These are phyloP conservation scores for Teratosphaeria destructans DNA, from an alignment of 2,329 filamentous ascomycete genomes.

Conservation along the genomic window DNA sequence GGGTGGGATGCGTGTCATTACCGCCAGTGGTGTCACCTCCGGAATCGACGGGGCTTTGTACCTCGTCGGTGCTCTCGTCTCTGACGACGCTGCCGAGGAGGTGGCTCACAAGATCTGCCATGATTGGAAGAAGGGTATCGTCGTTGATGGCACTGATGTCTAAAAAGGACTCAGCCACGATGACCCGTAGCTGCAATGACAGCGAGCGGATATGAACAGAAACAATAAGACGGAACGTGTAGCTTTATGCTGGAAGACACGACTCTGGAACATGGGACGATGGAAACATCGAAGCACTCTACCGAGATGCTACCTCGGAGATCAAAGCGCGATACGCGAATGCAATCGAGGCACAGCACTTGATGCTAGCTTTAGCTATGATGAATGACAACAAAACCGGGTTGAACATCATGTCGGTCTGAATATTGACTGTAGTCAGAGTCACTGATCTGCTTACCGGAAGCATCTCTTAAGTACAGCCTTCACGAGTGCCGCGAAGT, in stretches of 20 bases:
- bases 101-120: constrained; percentile 68
- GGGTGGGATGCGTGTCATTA: constrained; percentile 61
- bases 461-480: too few relatives aligned
- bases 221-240: not conserved
- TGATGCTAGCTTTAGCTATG: not conserved
- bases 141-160: constrained; percentile 76
- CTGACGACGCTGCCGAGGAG: constrained; percentile 64
- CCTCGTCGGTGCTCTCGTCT: constrained; percentile 72
- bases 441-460: too few relatives aligned
- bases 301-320: constrained; percentile 1
- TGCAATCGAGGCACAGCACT: not conserved
- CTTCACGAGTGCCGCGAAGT: too few relatives aligned
- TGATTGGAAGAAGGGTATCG: constrained; percentile 75
- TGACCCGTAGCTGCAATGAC: not conserved
- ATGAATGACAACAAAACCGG: not conserved
- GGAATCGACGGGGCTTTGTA: constrained; percentile 78
- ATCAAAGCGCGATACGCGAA: not conserved
- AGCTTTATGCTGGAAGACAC: not conserved
- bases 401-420: not conserved
- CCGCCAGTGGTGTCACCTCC: constrained; percentile 65
- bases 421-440: not conserved
- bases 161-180: constrained; percentile 32
- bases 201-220: not conserved
- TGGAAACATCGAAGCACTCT: not conserved
- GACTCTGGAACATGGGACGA: not conserved